Evolutionary conservation across 495 filamentous ascomycete species (phyloP), one percentile per base, ranked within the genome.

Genomic region (Xylaria intraflava): DNA sequence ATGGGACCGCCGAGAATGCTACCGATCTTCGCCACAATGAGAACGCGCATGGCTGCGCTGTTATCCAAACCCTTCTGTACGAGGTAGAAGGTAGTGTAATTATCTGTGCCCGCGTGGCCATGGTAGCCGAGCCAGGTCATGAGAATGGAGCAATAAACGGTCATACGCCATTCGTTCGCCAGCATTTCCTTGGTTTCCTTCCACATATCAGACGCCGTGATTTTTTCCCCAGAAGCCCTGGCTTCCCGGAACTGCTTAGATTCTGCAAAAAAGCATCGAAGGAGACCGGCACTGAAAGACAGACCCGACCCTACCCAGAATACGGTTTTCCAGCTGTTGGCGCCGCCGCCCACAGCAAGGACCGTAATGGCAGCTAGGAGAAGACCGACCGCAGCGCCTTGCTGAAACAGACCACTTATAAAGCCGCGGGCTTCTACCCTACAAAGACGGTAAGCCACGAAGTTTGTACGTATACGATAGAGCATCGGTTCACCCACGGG

Each of bases 321-420:
- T 6, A 85, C 79, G 0, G 69, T 82, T 70, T 85, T 85, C 81
- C 79, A 86, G 39, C 66, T 75, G 0, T 83, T 76, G 0, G 65
- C 70, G 3, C 5, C 62, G 38, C 77, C 81, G 8, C 82, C 84
- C 0, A 87, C 78, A 20, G 79, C 83, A 12, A 88, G 76, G 52
- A 86, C 89, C 39, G 80, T 79, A 51, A 79, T 83, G 1, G 87
- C 85, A 17, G 87, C 87, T 49, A 85, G 71, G 2, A 91, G 77
- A 57, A 88, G 90, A 9, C 87, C 87, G 26, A 89, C 70, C 4
- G 86, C 81, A 57, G 90, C 90, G 0, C 87, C 87, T 62, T 89
- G 85, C 51, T 91, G 87, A 4, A 89, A 69, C 19, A 90, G 82
- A 8, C 87, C 87, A 2, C 84, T 87, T 79, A 90, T 87, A 10